Base-by-base conservation (phyloP, 2,329 filamentous ascomycete genomes). In the Nemania sp. region DNA sequence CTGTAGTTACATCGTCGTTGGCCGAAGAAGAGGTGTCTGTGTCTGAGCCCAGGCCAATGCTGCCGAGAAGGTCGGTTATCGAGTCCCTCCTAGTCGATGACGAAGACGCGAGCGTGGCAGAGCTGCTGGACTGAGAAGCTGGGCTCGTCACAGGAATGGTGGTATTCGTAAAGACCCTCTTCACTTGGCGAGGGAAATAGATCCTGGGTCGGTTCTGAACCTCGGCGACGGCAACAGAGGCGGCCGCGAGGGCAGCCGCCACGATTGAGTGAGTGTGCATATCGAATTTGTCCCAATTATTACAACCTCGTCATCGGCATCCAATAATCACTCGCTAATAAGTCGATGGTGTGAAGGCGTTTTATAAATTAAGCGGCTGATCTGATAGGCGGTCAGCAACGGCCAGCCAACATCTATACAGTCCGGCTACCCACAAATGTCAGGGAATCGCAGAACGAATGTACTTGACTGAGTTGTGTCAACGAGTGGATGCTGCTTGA, bases 391-490 rank as follows among this genome's bases (percentile, higher is more conserved):
- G 57, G 66, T 37, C 56, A 49, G 24, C 28, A 44, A 30, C 37
- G 37, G 14, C 28, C 50, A 23, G 24, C 40, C 33, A n/a, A 36
- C 33, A n/a, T 43, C 33, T 8, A 42, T 31, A 43, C 44, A 17
- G 34, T 30, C n/a, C 36, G 22, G 62, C 61, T 52, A 73, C 72
- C 59, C 57, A 67, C 62, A 61, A n/a, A 56, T 71, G 72, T 75
- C 72, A 75, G 72, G 69, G 59, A 37, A 59, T 68, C 67, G 69
- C 56, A 66, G 63, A 76, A 75, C 73, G 74, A 76, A 70, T 73
- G 74, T 75, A 75, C 70, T 73, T 75, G 74, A 76, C 74, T 70
- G 69, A 55, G 59, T 66, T 49, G 34, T 72, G 72, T 73, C 72
- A 75, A 75, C 62, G 71, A 73, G 69, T 66, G 72, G 64, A 67